Base-by-base conservation (phyloP, 169 alveolate species). In the Fabrea salina region DNA sequence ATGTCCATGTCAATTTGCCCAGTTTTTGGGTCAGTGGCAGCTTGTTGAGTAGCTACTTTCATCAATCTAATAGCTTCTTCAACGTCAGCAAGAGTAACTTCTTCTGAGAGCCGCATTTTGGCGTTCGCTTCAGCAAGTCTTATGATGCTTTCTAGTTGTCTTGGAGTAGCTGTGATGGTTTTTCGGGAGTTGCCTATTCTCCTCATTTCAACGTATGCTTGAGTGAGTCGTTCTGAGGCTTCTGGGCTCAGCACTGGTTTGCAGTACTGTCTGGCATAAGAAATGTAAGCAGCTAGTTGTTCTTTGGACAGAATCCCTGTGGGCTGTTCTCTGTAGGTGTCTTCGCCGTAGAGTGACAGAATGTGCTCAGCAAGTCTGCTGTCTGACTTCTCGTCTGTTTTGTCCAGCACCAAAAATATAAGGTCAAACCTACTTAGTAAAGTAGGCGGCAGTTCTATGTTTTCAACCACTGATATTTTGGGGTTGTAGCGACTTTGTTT, bases 1-100 rank as follows among this genome's bases (percentile, higher is more conserved):
- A 97, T 94, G 82, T 97, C 99, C 94, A 97, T 96, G 86, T 98
- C 99, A 35, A 97, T 97, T 59, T 94, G 89, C 11, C 99, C 99
- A 50, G 99, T 97, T 16, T 92, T 86, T 1, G 99, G 99, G 78
- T 98, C 99, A 39, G 98, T 96, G n/a, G 99, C 98, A 25, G 99
- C 98, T 82, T 96, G 98, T 89, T 97, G 97, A 33, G 99, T 97
- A 30, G 99, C 99, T 32, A 96, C 97, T 89, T 96, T 97, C 94
- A 98, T 97, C 51, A 99, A 90, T 53, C 99, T 86, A 11, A 96
- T 96, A 0, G 99, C 99, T 90, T 98, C 99, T 33, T 92, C 95
- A 1, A 98, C 99, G 85, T 98, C 99, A 16, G 85, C 89, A 64
- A 83, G 89, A 64, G 88, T 86, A 25, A 97, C 99, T 75, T 79